Base-by-base conservation (phyloP, 805 yeast genomes). In the Grigorovia yakushimaensis region DNA sequence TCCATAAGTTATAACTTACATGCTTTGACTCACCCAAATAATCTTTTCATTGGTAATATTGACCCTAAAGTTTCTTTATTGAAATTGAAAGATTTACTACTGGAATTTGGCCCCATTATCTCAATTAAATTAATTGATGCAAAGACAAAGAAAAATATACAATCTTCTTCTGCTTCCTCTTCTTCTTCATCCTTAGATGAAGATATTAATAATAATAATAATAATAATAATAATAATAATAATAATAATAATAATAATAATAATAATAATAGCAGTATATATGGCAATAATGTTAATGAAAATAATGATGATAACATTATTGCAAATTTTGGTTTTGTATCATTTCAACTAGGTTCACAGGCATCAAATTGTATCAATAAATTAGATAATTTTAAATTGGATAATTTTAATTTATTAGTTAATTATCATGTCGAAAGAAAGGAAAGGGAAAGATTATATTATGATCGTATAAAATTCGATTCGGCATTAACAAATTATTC, bases 371-470 rank as follows among this genome's bases (percentile, higher is more conserved):
- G 91, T 38, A 80, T 84, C 37, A 65, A 73, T 19, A 64, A 70
- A 47, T 72, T 82, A 37, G 76, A 79, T 58, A 78, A 77, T 23
- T 56, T 57, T 41, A 53, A 55, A 43, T 49, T 62, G 39, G 59
- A 56, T 11, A 62, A 60, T 9, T 61, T 62, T n/a, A 54, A 54
- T 13, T 47, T 66, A 30, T 78, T 75, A 54, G 73, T 82, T 44
- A 80, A 82, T 55, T 79, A 73, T 57, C 87, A 83, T 60, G 73
- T 81, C 42, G 81, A 83, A 43, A 77, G 79, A 54, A 73, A 74
- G 49, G 87, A 82, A 57, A 67, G 88, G 46, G 67, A 74, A 44
- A 64, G 71, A 19, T 49, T 64, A 15, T 63, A 61, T 46, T 56
- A 62, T 56, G 58, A 54, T 38, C 61, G 59, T 38, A 43, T 57